Evolutionary conservation across 2,329 filamentous ascomycete species (phyloP).

Genomic region (Bimuria novae-zelandiae): DNA sequence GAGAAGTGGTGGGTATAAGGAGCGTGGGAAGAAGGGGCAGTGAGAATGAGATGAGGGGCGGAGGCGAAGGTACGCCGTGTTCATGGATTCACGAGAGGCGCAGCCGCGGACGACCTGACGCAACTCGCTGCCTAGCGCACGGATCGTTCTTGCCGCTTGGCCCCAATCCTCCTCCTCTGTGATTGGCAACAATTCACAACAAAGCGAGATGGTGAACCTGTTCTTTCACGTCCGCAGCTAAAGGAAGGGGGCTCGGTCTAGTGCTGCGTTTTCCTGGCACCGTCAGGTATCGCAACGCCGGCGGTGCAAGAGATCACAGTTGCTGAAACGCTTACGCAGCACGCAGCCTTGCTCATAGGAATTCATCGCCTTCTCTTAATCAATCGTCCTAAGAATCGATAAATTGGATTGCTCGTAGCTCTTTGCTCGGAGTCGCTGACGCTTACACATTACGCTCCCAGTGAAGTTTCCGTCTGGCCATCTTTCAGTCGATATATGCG

Average conservation of each 20-base stretch:
- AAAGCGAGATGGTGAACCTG: background rate
- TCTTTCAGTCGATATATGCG: too few species aligned
- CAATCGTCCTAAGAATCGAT: too few species aligned
- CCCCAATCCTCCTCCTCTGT: background rate
- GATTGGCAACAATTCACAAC: slow-evolving; percentile 3
- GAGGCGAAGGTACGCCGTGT: background rate
- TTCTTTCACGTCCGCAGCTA: background rate
- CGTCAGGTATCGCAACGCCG: background rate
- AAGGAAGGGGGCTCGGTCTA: background rate
- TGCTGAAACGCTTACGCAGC: background rate
- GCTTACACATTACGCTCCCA: too few species aligned
- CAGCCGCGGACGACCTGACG: slow-evolving; percentile 9
- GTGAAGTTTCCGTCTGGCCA: too few species aligned
- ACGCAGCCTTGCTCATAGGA: too few species aligned
- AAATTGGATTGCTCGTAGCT: too few species aligned
- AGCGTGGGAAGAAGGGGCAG: slow-evolving; percentile 8
- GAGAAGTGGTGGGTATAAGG: slow-evolving; percentile 9
- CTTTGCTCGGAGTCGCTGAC: too few species aligned
- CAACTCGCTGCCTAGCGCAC: slow-evolving; percentile 19
- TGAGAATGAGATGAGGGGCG: background rate
- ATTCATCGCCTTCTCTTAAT: too few species aligned
- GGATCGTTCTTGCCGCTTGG: slow-evolving; percentile 4
- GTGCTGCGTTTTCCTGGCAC: background rate
- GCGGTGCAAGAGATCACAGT: background rate
- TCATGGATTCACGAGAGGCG: background rate